phyloP scores from a whole-genome alignment of 2,329 filamentous ascomycete genomes.

The Paramyrothecium sp. region DNA sequence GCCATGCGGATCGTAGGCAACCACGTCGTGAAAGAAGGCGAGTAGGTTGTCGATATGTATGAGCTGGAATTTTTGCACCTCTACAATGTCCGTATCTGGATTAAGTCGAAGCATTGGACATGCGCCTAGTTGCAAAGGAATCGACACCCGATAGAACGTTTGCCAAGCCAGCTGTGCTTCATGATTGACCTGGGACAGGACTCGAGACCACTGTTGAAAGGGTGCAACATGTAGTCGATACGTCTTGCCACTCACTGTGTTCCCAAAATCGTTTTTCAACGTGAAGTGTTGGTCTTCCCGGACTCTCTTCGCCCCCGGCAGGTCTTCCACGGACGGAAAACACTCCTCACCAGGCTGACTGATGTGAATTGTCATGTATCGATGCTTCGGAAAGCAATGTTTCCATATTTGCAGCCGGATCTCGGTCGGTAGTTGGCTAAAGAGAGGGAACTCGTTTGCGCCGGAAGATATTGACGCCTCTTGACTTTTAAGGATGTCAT shows the following conservation, averaged over 20 bases:
- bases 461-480: not conserved
- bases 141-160: not conserved
- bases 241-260: not conserved
- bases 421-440: not conserved
- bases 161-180: not conserved
- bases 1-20: not conserved
- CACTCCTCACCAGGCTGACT: not conserved
- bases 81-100: not conserved
- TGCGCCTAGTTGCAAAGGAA: not conserved
- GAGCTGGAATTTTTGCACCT: not conserved
- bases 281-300: not conserved
- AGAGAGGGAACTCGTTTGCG: not conserved
- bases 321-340: not conserved
- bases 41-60: not conserved
- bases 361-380: not conserved
- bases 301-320: not conserved
- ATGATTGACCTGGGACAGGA: not conserved
- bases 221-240: not conserved
- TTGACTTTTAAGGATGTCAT: not conserved
- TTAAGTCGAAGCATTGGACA: not conserved
- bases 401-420: not conserved
- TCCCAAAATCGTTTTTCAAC: not conserved
- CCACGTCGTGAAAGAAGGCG: not conserved
- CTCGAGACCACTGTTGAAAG: not conserved
- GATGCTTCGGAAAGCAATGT: not conserved